These are phyloP conservation scores for Borovskyia barvae DNA, from an alignment of 208 protist genomes.

Conservation along the genomic window DNA sequence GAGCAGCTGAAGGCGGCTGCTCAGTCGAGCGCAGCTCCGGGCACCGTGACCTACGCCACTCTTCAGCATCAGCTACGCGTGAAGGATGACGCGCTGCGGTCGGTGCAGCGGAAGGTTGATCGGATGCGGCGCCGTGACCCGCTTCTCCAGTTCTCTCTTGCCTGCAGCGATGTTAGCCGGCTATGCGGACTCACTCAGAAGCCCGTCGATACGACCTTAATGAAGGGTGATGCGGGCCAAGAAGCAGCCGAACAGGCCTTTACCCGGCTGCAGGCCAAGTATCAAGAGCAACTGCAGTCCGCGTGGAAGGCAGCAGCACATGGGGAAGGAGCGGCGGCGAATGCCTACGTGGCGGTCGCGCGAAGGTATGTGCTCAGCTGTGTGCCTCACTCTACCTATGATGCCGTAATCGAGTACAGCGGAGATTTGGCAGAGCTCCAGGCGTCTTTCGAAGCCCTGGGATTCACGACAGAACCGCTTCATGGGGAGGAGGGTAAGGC, in stretches of 20 bases:
- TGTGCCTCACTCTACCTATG: constrained; percentile 64
- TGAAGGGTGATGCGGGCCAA: constrained; percentile 14
- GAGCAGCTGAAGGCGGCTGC: constrained; percentile 27
- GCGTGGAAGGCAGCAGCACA: constrained; percentile 51
- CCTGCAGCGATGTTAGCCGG: constrained; percentile 71
- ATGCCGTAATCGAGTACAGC: constrained; percentile 57
- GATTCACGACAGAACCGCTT: constrained; percentile 30
- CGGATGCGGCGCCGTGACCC: constrained; percentile 77
- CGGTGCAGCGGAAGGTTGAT: constrained; percentile 81
- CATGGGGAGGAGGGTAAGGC: constrained; percentile 9
- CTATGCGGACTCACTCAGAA: too few species aligned
- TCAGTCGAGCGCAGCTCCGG: constrained; percentile 19
- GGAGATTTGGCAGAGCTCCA: constrained; percentile 25
- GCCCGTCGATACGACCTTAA: background rate
- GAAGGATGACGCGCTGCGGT: constrained; percentile 64
- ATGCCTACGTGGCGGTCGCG: constrained; percentile 52
- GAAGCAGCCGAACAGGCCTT: constrained; percentile 57
- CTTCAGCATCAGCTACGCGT: constrained; percentile 56
- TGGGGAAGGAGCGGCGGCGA: constrained; percentile 32
- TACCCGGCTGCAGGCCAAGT: constrained; percentile 36
- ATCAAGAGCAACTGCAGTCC: constrained; percentile 33
- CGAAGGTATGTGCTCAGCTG: constrained; percentile 41
- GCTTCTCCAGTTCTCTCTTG: constrained; percentile 77
- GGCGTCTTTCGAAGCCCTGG: constrained; percentile 20
- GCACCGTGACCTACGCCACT: constrained; percentile 28